Evolutionary conservation across 345 rosid species (phyloP), one percentile per base, ranked within the genome.

Genomic region (Tarenaya hassleriana): DNA sequence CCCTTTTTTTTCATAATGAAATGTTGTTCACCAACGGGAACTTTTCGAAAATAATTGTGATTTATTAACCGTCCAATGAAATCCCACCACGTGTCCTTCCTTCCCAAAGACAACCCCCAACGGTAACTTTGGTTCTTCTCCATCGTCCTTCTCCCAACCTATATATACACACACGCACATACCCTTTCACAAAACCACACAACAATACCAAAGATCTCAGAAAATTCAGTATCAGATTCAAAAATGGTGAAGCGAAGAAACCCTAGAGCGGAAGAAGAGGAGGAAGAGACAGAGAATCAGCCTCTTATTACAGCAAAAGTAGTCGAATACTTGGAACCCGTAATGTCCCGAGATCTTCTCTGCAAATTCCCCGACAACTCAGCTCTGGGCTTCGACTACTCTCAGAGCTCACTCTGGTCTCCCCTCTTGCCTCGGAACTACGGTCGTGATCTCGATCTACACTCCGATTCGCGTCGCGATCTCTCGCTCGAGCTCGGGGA

Each of bases 321-420:
- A 62, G 80, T 81, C 37, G 94, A 86, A 72, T 81, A 89, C 58
- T 69, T 86, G 67, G 75, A 59, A 47, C 94, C 97, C 21, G 8
- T 75, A 39, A 73, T 86, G 94, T 81, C 88, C 0, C 60, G 50
- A 39, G 90, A 86, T 48, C 89, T 89, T 34, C 94, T 86, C 59
- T 74, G 69, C 67, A 89, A 81, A 65, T 89, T 89, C 73, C 90
- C 95, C 3, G 94, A 89, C 54, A 75, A 66, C 71, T 79, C 95
- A 14, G 76, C 82, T 21, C 73, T 73, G 41, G 95, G 80, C 20
- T 86, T 89, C 54, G 78, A 89, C 17, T 83, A 81, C 67, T 39
- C 81, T 10, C 88, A 83, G 67, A 86, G 95, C 80, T 86, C 97
- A 14, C 68, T 89, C 34, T 89, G 97, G 97, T 89, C 97, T 57